phyloP scores from a whole-genome alignment of 768 basidiomycete genomes.

The Strobilomyces confusus region DNA sequence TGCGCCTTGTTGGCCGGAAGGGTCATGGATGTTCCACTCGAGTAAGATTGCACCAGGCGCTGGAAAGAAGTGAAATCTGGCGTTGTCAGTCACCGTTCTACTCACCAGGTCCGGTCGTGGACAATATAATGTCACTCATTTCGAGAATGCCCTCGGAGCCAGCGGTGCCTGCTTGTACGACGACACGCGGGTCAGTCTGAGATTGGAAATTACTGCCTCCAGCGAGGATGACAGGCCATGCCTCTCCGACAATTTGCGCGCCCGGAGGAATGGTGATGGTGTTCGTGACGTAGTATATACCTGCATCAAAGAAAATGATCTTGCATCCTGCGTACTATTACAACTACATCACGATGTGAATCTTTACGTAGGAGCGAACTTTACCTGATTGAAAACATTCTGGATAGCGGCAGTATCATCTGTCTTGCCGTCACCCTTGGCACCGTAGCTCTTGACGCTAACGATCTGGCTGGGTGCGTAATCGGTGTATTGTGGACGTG shows the following conservation, averaged over 20 bases:
- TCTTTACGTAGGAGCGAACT: too few species aligned
- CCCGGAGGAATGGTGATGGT: slow-evolving; percentile 49
- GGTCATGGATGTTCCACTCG: slow-evolving; percentile 60
- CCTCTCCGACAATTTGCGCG: slow-evolving; percentile 46
- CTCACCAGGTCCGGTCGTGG: slow-evolving; percentile 47
- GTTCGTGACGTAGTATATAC: slow-evolving; percentile 42
- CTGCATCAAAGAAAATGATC: slow-evolving; percentile 78
- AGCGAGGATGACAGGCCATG: slow-evolving; percentile 46
- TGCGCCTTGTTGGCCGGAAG: slow-evolving; percentile 46
- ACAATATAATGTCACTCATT: slow-evolving; percentile 61
- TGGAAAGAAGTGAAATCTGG: slow-evolving; percentile 1
- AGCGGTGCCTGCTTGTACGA: slow-evolving; percentile 42
- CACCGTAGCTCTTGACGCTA: slow-evolving; percentile 66
- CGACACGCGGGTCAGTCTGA: slow-evolving; percentile 34
- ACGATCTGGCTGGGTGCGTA: slow-evolving; percentile 61
- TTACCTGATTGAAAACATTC: slow-evolving; percentile 52
- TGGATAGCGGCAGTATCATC: slow-evolving; percentile 72
- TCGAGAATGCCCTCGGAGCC: slow-evolving; percentile 51
- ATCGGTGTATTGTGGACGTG: slow-evolving; percentile 61
- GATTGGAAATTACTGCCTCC: slow-evolving; percentile 40
- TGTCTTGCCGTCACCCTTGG: slow-evolving; percentile 67
- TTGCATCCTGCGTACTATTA: slow-evolving; percentile 64
- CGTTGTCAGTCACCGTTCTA: background rate
- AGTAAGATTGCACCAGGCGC: slow-evolving; percentile 46
- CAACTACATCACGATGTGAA: background rate